These are phyloP conservation scores for Cryptococcus amylolentus DNA, from an alignment of 1,284 basidiomycete species.

Conservation along the genomic window DNA sequence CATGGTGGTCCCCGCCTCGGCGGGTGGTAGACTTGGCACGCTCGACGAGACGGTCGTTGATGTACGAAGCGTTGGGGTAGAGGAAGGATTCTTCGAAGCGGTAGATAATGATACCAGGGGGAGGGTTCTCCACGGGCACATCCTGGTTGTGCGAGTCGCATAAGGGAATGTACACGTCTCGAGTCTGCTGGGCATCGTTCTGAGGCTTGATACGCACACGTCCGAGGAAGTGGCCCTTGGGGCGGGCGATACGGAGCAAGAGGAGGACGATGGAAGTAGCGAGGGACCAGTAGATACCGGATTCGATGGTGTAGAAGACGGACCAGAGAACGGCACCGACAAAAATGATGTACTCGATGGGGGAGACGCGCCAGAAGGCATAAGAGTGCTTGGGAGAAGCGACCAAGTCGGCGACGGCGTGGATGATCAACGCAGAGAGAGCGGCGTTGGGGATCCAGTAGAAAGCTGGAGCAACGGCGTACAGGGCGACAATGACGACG, in stretches of 20 bases:
- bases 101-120: conserved; percentile 86
- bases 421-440: conserved; percentile 91
- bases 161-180: conserved; percentile 75
- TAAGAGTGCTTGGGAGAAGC: conserved; percentile 83
- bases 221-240: conserved; percentile 87
- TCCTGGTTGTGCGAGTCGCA: conserved; percentile 46
- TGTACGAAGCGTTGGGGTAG: conserved; percentile 83
- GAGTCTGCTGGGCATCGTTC: conserved; percentile 41
- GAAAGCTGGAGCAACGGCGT: conserved; percentile 87
- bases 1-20: conserved; percentile 69
- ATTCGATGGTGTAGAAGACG: conserved; percentile 82
- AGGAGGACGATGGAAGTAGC: conserved; percentile 76
- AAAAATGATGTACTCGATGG: conserved; percentile 91
- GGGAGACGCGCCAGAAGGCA: conserved; percentile 89
- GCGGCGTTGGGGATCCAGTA: conserved; percentile 58
- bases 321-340: conserved; percentile 76
- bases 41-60: conserved; percentile 74
- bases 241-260: conserved; percentile 84
- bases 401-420: conserved; percentile 89
- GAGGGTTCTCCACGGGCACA: conserved; percentile 71
- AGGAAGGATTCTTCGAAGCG: conserved; percentile 90
- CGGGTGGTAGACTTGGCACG: conserved; percentile 74
- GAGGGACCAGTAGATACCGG: conserved; percentile 92
- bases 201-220: conserved; percentile 58
- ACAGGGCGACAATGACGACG: conserved; percentile 88